Evolutionary conservation across 306 rosid genomes (phyloP).

Genomic region (Casuarina glauca): DNA sequence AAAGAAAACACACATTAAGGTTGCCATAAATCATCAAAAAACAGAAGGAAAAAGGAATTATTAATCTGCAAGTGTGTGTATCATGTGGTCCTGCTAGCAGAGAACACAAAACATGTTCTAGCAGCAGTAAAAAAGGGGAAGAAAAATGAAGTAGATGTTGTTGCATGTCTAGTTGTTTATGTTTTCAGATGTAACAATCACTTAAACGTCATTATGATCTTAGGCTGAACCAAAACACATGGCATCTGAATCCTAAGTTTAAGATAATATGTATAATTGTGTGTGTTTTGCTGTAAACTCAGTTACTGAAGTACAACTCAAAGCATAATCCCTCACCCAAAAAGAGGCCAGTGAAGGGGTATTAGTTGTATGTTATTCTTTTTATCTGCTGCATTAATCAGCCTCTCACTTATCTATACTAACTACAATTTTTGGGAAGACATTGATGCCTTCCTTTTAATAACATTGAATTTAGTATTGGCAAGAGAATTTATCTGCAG

Average conservation of each 20-base stretch:
- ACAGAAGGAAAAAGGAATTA: not conserved
- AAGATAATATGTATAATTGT: not conserved
- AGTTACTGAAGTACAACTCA: no score
- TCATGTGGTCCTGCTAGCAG: not conserved
- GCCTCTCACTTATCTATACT: not conserved
- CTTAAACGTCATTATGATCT: not conserved
- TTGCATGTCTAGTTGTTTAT: not conserved
- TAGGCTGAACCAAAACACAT: not conserved
- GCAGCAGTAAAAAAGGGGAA: not conserved
- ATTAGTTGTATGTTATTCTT: not conserved
- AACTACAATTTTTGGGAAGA: not conserved
- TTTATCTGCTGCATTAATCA: not conserved
- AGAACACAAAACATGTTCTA: slow-evolving; percentile 25
- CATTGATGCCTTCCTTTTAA: not conserved
- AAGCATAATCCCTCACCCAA: not conserved
- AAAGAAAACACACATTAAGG: slow-evolving; percentile 23
- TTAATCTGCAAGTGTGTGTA: not conserved
- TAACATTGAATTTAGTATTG: not conserved
- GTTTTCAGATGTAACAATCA: slow-evolving; percentile 7
- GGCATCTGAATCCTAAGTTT: not conserved
- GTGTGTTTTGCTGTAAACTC: no score
- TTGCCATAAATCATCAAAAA: not conserved
- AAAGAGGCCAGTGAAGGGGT: not conserved
- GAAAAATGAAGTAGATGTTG: slow-evolving; percentile 5
- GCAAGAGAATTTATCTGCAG: slow-evolving; percentile 11